These are phyloP conservation scores for Linum lewisii DNA, from an alignment of 345 rosid species.

Conservation along the genomic window DNA sequence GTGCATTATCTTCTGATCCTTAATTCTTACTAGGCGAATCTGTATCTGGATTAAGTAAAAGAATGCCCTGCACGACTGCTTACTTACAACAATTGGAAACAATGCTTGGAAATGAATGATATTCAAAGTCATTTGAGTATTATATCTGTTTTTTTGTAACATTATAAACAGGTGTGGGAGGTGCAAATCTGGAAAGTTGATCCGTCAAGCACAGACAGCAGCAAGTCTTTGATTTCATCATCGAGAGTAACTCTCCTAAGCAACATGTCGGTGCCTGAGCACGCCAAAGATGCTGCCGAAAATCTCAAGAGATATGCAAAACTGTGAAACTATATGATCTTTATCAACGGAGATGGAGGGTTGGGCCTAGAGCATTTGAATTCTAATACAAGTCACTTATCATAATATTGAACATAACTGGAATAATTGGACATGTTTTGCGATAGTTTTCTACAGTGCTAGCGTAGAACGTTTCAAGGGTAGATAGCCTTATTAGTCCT, in stretches of 20 bases:
- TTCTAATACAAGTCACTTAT: no score
- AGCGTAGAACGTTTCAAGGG: no score
- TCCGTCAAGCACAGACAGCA: slow-evolving; percentile 28
- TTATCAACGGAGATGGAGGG: no score
- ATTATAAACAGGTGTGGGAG: slow-evolving; percentile 66
- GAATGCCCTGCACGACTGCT: no score
- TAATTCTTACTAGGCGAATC: neutral
- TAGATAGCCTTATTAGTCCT: no score
- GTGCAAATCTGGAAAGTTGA: slow-evolving; percentile 53
- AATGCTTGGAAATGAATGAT: neutral
- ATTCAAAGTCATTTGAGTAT: no score
- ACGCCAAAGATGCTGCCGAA: slow-evolving; percentile 39
- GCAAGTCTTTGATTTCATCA: slow-evolving; percentile 37
- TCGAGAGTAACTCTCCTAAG: slow-evolving; percentile 62
- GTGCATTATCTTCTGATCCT: neutral
- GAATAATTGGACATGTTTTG: no score
- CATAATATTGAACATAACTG: no score
- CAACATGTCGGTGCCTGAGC: slow-evolving; percentile 66
- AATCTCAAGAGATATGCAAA: slow-evolving; percentile 42
- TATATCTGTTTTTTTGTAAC: neutral
- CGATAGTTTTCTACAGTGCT: no score
- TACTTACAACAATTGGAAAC: neutral
- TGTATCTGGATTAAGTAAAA: neutral
- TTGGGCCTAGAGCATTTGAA: no score
- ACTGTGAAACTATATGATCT: no score